Conservation (phyloP, 495 filamentous ascomycete genomes). For the Neurospora tetraspora region DNA sequence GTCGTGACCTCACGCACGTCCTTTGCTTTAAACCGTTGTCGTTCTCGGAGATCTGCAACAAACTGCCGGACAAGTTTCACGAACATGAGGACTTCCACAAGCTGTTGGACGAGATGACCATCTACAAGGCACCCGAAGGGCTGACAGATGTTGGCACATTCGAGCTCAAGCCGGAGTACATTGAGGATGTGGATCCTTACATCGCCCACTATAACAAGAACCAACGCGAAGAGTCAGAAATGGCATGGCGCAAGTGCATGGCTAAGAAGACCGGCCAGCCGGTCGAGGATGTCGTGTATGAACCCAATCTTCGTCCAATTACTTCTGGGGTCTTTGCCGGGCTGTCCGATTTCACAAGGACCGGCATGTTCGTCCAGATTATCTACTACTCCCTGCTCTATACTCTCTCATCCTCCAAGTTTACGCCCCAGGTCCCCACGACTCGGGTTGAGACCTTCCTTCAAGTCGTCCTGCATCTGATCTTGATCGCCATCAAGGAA, state of each 20-base stretch:
- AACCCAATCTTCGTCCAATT: slow-evolving; percentile 76
- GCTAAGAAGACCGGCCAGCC: slow-evolving; percentile 79
- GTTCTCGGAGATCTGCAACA: slow-evolving; percentile 76
- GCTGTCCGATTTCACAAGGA: slow-evolving; percentile 67
- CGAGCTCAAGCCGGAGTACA: slow-evolving; percentile 74
- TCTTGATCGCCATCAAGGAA: slow-evolving; percentile 73
- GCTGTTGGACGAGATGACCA: slow-evolving; percentile 83
- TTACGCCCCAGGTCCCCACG: slow-evolving; percentile 59
- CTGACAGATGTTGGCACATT: slow-evolving; percentile 88
- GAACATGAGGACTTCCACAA: slow-evolving; percentile 68
- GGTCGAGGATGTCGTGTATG: slow-evolving; percentile 79
- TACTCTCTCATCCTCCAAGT: slow-evolving; percentile 50
- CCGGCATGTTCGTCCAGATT: slow-evolving; percentile 79
- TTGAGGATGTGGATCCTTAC: slow-evolving; percentile 86
- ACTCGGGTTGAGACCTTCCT: slow-evolving; percentile 86
- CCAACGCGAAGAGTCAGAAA: slow-evolving; percentile 92
- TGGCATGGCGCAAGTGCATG: slow-evolving; percentile 72
- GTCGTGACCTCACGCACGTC: slow-evolving; percentile 83
- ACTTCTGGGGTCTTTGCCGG: slow-evolving; percentile 63
- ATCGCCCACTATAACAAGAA: slow-evolving; percentile 92
- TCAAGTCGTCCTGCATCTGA: slow-evolving; percentile 80
- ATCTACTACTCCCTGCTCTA: slow-evolving; percentile 82
- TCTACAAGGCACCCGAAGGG: slow-evolving; percentile 81
- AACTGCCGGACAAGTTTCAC: slow-evolving; percentile 75
- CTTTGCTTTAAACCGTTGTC: slow-evolving; percentile 93